phyloP scores from a whole-genome alignment of 176 grass and related monocot species.

The Carex cristatella region DNA sequence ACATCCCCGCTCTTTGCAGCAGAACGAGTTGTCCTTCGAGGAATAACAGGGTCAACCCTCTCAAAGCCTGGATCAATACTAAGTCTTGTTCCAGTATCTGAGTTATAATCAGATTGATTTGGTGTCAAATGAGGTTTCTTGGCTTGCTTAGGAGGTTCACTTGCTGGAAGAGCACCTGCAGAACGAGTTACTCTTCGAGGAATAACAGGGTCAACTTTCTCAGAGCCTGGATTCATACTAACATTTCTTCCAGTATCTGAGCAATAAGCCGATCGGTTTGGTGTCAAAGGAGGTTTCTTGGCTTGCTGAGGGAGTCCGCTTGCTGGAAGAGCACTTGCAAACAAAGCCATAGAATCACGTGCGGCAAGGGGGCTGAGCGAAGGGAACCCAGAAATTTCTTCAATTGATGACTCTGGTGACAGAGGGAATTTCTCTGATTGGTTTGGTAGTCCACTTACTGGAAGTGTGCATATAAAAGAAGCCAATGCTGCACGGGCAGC shows the following conservation, averaged over 20 bases:
- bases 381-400: constrained; percentile 7
- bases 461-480: constrained; percentile 24
- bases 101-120: not conserved
- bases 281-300: not conserved
- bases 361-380: constrained; percentile 30
- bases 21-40: constrained; percentile 36
- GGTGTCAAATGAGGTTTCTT: not conserved
- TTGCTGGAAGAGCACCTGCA: not conserved
- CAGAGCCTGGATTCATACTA: constrained; percentile 3
- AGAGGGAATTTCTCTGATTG: not conserved
- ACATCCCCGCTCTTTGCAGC: constrained; percentile 1
- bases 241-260: not conserved
- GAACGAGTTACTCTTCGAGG: constrained; percentile 37
- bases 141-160: not conserved
- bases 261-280: not conserved
- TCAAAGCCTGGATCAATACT: not conserved
- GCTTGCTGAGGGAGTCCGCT: not conserved
- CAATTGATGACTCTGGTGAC: not conserved
- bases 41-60: constrained; percentile 11
- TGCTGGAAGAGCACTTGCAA: not conserved
- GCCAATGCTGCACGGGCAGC: constrained; percentile 42
- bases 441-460: not conserved
- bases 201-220: constrained; percentile 17
- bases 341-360: constrained; percentile 29
- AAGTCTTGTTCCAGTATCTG: not conserved